Evolutionary conservation across 306 rosid species (phyloP), one percentile per base, ranked within the genome.

Genomic region (Prunus kanzakura): DNA sequence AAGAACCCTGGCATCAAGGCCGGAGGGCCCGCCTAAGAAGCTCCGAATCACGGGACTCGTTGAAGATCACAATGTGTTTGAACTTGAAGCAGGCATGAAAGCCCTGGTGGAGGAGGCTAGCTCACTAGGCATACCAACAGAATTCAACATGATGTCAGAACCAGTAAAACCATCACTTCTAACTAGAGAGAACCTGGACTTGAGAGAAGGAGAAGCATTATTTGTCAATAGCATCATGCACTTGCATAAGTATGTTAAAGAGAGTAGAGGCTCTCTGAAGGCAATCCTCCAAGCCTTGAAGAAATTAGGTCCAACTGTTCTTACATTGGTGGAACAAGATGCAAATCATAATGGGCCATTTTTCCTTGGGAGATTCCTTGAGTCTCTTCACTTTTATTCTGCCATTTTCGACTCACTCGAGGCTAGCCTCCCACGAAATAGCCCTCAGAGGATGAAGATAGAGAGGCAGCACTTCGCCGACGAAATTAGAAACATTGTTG

Each of bases 271-370:
- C 35, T 80, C 86, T 79, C 78, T 89, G 23, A 90, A 90, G 78
- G 88, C 72, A 67, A 85, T 85, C 74, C 91, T 93, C 14, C 91
- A 84, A 80, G 90, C 96, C 72, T 71, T 90, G 49, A 90, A 86
- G 91, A 87, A 82, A 65, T 67, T 93, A 76, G 68, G 82, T 25
- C 97, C 96, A 23, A 64, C 73, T 62, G 80, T 64, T 32, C 56
- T 93, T 4, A 87, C 88, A 54, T 79, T 90, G 38, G 88, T 89
- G n/a, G 96, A 92, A 80, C 93, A 87, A 84, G 96, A 92, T 55
- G 88, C 96, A 70, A 90, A 90, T 76, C 97, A 92, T 58, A 92
- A 92, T 27, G 92, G 96, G 3, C 96, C 97, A 23, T 90, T 92
- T 72, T 92, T 92, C 76, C 89, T 92, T 38, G 92, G 96, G 66